phyloP scores from a whole-genome alignment of 345 rosid genomes.

The Populus simonii region DNA sequence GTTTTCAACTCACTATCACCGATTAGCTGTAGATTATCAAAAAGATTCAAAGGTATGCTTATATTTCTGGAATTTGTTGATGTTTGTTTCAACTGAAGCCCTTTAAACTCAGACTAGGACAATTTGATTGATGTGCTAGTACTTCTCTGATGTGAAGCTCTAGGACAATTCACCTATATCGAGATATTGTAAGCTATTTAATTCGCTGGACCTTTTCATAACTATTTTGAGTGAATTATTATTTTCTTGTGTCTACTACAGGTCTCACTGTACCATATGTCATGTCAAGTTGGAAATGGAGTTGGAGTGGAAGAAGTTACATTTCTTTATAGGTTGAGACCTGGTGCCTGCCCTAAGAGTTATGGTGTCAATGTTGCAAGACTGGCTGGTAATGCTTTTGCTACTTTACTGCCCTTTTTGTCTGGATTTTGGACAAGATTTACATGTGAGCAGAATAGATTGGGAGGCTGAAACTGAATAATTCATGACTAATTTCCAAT shows the following conservation, averaged over 20 bases:
- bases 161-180: not conserved
- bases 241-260: constrained; percentile 23
- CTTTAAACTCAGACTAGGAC: not conserved
- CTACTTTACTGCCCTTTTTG: not conserved
- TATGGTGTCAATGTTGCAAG: constrained; percentile 96
- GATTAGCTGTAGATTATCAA: constrained; percentile 68
- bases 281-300: constrained; percentile 75
- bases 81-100: not conserved
- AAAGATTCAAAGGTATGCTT: constrained; percentile 54
- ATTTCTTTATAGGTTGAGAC: constrained; percentile 74
- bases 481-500: not conserved
- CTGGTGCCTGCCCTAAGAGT: constrained; percentile 95
- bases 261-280: constrained; percentile 96
- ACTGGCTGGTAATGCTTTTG: constrained; percentile 66
- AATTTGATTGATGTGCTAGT: not conserved
- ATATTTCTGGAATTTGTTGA: not conserved
- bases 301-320: constrained; percentile 68
- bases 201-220: not conserved
- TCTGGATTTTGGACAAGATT: no score
- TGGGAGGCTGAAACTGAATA: not conserved
- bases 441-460: not conserved
- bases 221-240: not conserved
- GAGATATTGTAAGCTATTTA: not conserved
- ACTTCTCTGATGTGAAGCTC: not conserved
- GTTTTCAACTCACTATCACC: constrained; percentile 96